Base-by-base conservation (phyloP, 768 basidiomycete species). In the Epithele typhae region DNA sequence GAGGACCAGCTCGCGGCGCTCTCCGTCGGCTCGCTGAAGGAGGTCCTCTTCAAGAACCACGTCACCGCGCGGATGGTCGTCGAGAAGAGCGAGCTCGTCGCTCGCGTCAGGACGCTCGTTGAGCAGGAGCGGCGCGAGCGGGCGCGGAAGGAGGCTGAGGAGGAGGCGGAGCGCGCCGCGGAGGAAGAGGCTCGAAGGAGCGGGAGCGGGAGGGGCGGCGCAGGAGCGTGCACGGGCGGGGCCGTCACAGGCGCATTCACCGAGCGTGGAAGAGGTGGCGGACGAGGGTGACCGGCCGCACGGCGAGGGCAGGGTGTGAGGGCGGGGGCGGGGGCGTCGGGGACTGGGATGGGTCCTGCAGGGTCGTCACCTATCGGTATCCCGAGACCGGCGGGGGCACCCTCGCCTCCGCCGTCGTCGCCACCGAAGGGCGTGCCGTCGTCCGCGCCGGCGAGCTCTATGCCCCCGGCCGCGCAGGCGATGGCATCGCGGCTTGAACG, bases 61-160 rank as follows among this genome's bases (percentile, higher is more conserved):
- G 80, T 88, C 23, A 77, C 81, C 53, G 68, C 73, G 35, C 72
- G 82, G 58, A 61, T 76, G 44, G 68, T 93, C 2, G 68, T 95
- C n/a, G 93, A 96, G 70, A 96, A 96, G 70, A 68, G 73, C 19
- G 90, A 92, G 40, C 64, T 92, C n/a, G 87, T 92, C 12, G 72
- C 64, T 35, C 87, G 85, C 58, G 89, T 90, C 21, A 55, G 68
- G 45, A 68, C 64, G 14, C 64, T 92, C 11, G 66, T 91, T 15
- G 82, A 82, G 42, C 81, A 65, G 41, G 65, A 67, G 52, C 53
- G 59, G 38, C 35, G 22, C 5, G 59, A 60, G 49, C 49, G 63
- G 12, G 62, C 56, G 47, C 52, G 61, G 14, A 52, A 61, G 18
- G 61, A 54, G 39, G 55, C 50, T 52, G 63, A 54, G 54, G 59